Evolutionary conservation across 352 stramenopile genomes (phyloP), one percentile per base, ranked within the genome.

Genomic region (Pythium periplocum): DNA sequence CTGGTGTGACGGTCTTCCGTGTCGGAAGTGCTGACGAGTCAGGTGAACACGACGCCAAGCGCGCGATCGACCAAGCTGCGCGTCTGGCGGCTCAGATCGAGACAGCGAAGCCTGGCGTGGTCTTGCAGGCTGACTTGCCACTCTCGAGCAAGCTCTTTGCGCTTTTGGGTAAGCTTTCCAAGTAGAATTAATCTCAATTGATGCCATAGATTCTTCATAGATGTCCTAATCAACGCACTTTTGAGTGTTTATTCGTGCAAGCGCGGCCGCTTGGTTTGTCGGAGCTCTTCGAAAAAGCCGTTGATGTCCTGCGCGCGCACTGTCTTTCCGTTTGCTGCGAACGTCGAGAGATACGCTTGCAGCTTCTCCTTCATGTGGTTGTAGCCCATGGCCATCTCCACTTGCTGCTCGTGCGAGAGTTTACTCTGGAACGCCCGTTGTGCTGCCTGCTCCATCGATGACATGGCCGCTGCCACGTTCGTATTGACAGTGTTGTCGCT

Each of bases 51-150:
- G 96, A 99, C 71, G 96, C 96, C 37, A 99, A 99, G 75, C 78
- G 95, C 41, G 96, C 96, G 8, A 98, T 99, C 68, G 95, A 98
- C 68, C 97, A 98, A 69, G 96, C 93, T 36, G 95, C 88, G 30
- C 81, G 88, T 38, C 60, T 97, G 12, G 88, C 86, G 11, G 86
- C 17, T 26, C 17, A 55, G 41, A 86, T 97, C 43, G 88, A 97
- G 66, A 87, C 79, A 11, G 81, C 86, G 0, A 82, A 26, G 17
- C 17, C 17, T 26, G 17, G 17, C 17, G 17, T 0, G 17, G 17
- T 26, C 17, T 26, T 26, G 17, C 17, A 26, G 17, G 17, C 17
- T 26, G 17, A 26, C 17, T 26, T 26, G 17, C 17, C 17, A 26
- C 17, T 26, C 17, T 26, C 17, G 17, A 26, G 17, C 17, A 26